Evolutionary conservation across 768 basidiomycete species (phyloP).

Genomic region (Tulasnella sp.): DNA sequence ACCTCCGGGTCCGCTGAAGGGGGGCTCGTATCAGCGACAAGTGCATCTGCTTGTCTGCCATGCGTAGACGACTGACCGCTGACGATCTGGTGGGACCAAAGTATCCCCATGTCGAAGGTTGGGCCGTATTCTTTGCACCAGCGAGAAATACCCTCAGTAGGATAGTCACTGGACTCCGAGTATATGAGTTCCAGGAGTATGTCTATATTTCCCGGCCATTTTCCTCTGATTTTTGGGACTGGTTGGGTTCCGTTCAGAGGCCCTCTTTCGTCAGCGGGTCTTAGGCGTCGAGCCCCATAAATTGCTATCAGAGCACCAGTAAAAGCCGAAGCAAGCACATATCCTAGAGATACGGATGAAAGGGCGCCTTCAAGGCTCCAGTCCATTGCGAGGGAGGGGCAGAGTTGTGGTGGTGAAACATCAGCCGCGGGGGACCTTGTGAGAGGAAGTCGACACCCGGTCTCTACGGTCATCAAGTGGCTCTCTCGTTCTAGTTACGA

Average conservation of each 20-base stretch:
- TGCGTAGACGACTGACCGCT: constrained; percentile 31
- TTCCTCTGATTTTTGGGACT: constrained; percentile 54
- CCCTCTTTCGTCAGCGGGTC: neutral
- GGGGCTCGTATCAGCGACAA: neutral
- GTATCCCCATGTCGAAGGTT: constrained; percentile 57
- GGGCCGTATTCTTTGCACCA: constrained; percentile 65
- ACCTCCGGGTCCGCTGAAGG: constrained; percentile 36
- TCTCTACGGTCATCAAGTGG: neutral
- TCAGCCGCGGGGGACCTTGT: neutral
- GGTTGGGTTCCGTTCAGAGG: constrained; percentile 32
- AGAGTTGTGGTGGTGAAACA: constrained; percentile 1
- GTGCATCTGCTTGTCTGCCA: constrained; percentile 27
- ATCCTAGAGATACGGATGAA: neutral
- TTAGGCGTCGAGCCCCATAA: neutral
- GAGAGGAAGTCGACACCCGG: neutral
- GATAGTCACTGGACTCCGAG: constrained; percentile 51
- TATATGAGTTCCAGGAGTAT: constrained; percentile 49
- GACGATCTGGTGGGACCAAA: constrained; percentile 51
- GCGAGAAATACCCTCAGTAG: constrained; percentile 54
- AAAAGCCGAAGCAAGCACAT: neutral
- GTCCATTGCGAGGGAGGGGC: neutral
- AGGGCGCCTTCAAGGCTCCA: neutral
- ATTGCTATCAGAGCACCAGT: neutral
- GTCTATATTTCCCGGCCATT: constrained; percentile 75
- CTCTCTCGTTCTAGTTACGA: neutral